These are phyloP conservation scores for Simplicillium sp. DNA, from an alignment of 2,329 filamentous ascomycete genomes.

Conservation along the genomic window DNA sequence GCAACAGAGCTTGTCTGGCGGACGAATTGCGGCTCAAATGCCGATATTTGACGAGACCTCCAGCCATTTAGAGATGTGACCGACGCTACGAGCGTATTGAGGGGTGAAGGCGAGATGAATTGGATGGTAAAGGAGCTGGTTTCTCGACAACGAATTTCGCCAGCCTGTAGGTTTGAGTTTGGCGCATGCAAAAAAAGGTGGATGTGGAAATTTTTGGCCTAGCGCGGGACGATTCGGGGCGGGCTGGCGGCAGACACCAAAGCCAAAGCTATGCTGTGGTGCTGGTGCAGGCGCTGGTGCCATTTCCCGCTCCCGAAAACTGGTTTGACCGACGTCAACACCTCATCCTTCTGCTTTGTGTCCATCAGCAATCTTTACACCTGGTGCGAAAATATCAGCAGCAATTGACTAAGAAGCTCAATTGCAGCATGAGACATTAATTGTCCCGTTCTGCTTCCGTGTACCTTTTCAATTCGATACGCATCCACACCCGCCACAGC, in stretches of 20 bases:
- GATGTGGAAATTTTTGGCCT: conserved; percentile 22
- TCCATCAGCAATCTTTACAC: conserved; percentile 8
- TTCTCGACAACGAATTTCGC: too few species aligned
- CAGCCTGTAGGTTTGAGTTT: too few species aligned
- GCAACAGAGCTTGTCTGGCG: conserved; percentile 84
- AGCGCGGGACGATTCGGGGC: conserved; percentile 9
- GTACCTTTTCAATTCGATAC: too few species aligned
- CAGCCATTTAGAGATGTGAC: conserved; percentile 55
- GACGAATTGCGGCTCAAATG: conserved; percentile 78
- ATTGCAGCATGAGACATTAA: conserved; percentile 21
- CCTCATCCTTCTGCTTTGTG: conserved; percentile 7
- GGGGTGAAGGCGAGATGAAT: too few species aligned
- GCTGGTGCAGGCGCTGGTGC: too few species aligned
- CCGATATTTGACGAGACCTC: conserved; percentile 78
- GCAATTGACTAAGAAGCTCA: conserved; percentile 8
- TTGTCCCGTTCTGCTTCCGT: conserved; percentile 3
- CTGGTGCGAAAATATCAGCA: too few species aligned
- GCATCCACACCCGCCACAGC: background rate
- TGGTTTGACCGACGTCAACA: conserved; percentile 4
- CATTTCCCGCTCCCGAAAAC: background rate
- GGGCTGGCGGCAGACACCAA: background rate
- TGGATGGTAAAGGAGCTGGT: too few species aligned
- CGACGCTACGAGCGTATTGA: too few species aligned
- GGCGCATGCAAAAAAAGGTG: conserved; percentile 9
- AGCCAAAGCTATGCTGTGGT: background rate